Evolutionary conservation across 2,329 filamentous ascomycete species (phyloP), one percentile per base, ranked within the genome.

Genomic region (Fusarium duplospermum): DNA sequence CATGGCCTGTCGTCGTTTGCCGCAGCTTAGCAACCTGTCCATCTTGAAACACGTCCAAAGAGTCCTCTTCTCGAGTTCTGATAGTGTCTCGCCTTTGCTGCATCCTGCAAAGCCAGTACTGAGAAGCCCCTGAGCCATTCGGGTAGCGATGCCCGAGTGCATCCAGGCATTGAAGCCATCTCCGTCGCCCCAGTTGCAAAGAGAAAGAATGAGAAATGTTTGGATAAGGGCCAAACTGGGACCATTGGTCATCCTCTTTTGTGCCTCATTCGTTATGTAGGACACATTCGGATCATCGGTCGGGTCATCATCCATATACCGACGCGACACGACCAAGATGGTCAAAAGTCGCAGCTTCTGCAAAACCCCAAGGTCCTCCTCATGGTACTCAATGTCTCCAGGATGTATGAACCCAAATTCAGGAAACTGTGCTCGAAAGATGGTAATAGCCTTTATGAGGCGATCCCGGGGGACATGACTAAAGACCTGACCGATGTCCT

Each of bases 111-210:
- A 72, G 0, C 76, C 73, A 0, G 74, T 72, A 10, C 77, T 76
- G 1, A 78, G 62, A 1, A 78, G 18, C 0, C 77, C 77, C 16
- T 78, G 77, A 1, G 75, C 77, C 77, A 78, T 78, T 18, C 77
- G 52, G 0, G 74, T 72, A 1, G 77, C 77, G 22, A 78, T 76
- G 0, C 77, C 77, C 0, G 70, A 75, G 2, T 78, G 77, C 77
- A 78, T 78, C 77, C 77, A 78, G 1, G 77, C 77, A 20, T 67
- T 78, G 33, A 78, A 78, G 0, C 77, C 77, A n/a, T 78, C 75
- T 0, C 77, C 75, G 2, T 78, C 74, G 0, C 77, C 77, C 77
- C 77, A 78, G 29, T 77, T 75, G 29, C 76, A 78, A 0, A 78
- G 54, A 0, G 77, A 74, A 0, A 78, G 20, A 6, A 78, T 72